Conservation (phyloP, 495 filamentous ascomycete species). For the Hypoxylon fuscum region DNA sequence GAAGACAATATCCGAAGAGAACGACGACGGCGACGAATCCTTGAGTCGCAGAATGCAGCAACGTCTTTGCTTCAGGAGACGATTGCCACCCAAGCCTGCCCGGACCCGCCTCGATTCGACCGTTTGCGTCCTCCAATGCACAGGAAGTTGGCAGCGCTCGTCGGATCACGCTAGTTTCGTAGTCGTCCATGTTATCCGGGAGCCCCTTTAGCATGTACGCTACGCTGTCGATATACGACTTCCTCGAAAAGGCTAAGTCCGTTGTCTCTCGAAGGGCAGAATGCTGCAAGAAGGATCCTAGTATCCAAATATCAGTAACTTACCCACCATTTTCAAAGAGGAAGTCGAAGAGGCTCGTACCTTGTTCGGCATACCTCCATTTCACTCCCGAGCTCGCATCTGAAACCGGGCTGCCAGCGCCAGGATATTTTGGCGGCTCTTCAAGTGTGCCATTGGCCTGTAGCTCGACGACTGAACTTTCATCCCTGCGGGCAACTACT, state of each 20-base stretch:
- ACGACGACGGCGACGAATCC: conserved; percentile 65
- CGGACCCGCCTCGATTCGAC: conserved; percentile 21
- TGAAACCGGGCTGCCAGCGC: background rate
- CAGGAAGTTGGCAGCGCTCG: conserved; percentile 53
- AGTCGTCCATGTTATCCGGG: conserved; percentile 63
- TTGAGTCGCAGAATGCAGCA: conserved; percentile 67
- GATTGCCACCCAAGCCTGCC: conserved; percentile 10
- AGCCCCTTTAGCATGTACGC: conserved; percentile 73
- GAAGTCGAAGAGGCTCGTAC: conserved; percentile 24
- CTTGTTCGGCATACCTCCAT: conserved; percentile 47
- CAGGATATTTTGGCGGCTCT: background rate
- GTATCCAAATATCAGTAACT: background rate
- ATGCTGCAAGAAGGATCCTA: conserved; percentile 39
- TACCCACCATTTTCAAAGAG: background rate
- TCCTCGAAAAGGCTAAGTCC: conserved; percentile 61
- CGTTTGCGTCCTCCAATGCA: conserved; percentile 25
- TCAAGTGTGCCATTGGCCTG: conserved; percentile 9
- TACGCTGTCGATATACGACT: conserved; percentile 72
- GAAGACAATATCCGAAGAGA: conserved; percentile 62
- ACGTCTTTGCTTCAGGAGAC: conserved; percentile 47
- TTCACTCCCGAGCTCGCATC: conserved; percentile 37
- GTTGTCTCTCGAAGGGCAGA: conserved; percentile 35
- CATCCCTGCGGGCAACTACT: conserved; percentile 18
- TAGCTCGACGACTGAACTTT: conserved; percentile 23
- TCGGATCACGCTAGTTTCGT: conserved; percentile 56